Conservation (phyloP, 139 green algal genomes). For the Pycnococcus provasolii region DNA sequence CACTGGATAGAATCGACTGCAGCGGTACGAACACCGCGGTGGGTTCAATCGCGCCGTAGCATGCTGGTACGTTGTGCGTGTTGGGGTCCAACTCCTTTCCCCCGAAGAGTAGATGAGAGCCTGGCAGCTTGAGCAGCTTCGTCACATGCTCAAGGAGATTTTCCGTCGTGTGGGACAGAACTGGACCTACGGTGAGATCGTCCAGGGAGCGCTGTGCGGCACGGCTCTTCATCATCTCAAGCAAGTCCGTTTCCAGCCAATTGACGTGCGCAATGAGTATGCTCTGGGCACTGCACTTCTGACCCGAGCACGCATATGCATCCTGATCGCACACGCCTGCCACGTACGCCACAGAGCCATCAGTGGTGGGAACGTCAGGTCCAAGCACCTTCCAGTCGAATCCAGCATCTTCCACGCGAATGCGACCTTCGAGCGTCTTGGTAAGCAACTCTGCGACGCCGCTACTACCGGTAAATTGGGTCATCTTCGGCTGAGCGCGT, state of each 20-base stretch:
- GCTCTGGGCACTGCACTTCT: slow-evolving; percentile 95
- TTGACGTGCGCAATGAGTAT: slow-evolving; percentile 87
- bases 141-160: slow-evolving; percentile 66
- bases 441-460: slow-evolving; percentile 72
- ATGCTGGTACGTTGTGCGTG: slow-evolving; percentile 73
- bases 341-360: slow-evolving; percentile 62
- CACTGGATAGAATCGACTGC: slow-evolving; percentile 46
- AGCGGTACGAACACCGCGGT: slow-evolving; percentile 90
- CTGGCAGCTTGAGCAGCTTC: slow-evolving; percentile 66
- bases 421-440: slow-evolving; percentile 42
- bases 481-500: slow-evolving; percentile 59
- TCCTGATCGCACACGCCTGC: slow-evolving; percentile 94
- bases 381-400: slow-evolving; percentile 98
- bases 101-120: slow-evolving; percentile 65
- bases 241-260: slow-evolving; percentile 51
- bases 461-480: slow-evolving; percentile 75
- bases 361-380: slow-evolving; percentile 46
- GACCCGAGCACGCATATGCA: slow-evolving; percentile 83
- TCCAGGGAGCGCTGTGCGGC: slow-evolving; percentile 53
- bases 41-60: slow-evolving; percentile 85
- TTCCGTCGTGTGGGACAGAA: slow-evolving; percentile 80
- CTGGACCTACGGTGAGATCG: slow-evolving; percentile 82
- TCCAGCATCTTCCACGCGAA: slow-evolving; percentile 88
- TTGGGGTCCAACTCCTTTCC: slow-evolving; percentile 50
- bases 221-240: slow-evolving; percentile 49